These are phyloP conservation scores for Raphanus raphanistrum DNA, from an alignment of 345 rosid species.

Conservation along the genomic window DNA sequence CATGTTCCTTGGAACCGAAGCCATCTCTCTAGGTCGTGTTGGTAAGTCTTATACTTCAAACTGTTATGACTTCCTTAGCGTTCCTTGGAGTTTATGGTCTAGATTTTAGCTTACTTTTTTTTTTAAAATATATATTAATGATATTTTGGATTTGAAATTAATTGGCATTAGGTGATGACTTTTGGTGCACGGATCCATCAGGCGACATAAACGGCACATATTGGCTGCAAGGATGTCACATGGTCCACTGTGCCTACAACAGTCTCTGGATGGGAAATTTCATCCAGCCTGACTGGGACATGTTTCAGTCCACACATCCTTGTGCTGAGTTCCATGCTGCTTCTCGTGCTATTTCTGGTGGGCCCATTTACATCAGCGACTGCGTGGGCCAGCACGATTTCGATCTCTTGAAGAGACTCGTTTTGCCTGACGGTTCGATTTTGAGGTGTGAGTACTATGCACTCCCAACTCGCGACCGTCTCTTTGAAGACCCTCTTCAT, in stretches of 20 bases:
- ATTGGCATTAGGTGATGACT: slow-evolving; percentile 74
- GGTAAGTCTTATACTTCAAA: slow-evolving; percentile 50
- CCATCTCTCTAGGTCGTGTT: slow-evolving; percentile 94
- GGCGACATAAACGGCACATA: slow-evolving; percentile 94
- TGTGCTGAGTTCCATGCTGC: slow-evolving; percentile 98
- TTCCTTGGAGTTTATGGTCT: too few relatives aligned
- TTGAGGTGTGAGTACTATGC: slow-evolving; percentile 85
- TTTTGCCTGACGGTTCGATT: slow-evolving; percentile 75
- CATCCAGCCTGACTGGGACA: slow-evolving; percentile 99
- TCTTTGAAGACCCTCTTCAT: slow-evolving; percentile 90
- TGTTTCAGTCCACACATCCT: slow-evolving; percentile 97
- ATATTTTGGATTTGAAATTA: neutral
- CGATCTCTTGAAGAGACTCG: slow-evolving; percentile 61
- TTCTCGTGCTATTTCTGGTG: slow-evolving; percentile 91
- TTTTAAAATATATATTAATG: too few relatives aligned
- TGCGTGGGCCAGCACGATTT: slow-evolving; percentile 84
- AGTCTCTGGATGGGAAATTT: slow-evolving; percentile 99
- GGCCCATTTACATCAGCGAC: slow-evolving; percentile 87
- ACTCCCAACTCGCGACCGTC: slow-evolving; percentile 86
- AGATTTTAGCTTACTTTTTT: too few relatives aligned
- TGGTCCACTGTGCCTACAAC: slow-evolving; percentile 99
- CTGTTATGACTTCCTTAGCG: too few relatives aligned
- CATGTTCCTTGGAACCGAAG: slow-evolving; percentile 95
- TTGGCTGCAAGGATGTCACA: slow-evolving; percentile 99
- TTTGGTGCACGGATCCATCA: slow-evolving; percentile 98